Base-by-base conservation (phyloP, 2,329 filamentous ascomycete species). In the Neofusicoccum laricinum region DNA sequence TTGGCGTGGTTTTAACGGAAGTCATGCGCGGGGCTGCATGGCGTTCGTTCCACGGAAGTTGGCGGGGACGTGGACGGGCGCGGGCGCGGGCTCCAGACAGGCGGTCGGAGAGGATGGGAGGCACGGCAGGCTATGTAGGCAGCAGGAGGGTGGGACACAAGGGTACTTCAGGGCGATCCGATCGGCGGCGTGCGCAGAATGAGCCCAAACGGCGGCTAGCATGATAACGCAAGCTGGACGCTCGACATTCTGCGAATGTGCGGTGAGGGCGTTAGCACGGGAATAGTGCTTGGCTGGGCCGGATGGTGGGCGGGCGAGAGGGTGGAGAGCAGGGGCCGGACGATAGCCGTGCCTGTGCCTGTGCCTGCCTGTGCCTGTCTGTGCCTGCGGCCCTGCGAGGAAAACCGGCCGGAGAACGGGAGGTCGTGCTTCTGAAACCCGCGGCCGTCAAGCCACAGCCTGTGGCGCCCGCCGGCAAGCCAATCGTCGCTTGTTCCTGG, bases 21-120 rank as follows among this genome's bases (percentile, higher is more conserved):
- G 63, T 64, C 63, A 64, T 49, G 63, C 53, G 63, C 34, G 25
- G 40, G 51, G 38, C 40, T 64, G 63, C 63, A 64, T 64, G 63
- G 30, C 38, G 63, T 34, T 41, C 41, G 63, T 64, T 57, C 51
- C 53, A 59, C 51, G 53, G 55, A 30, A 34, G 63, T 43, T 48
- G 63, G 43, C 55, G 34, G 21, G 25, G 61, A 48, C 61, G 50
- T 63, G 61, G 61, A 53, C 43, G 48, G 48, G 58, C 45, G 58
- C 45, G 46, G 34, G 36, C 34, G 58, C 45, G 46, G 34, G 36
- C 34, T 61, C 55, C 55, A 46, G 53, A 43, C 41, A 15, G 45
- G 21, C 17, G 19, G 46, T 5, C 14, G 55, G 43, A 43, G 57
- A 38, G 41, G 36, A 50, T 15, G 45, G 45, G 58, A 32, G 46